Percentiles rank a stretch among this genome's conserved stretches.
Conservation (phyloP, 805 yeast genomes). For the Lachancea lanzarotensis region DNA sequence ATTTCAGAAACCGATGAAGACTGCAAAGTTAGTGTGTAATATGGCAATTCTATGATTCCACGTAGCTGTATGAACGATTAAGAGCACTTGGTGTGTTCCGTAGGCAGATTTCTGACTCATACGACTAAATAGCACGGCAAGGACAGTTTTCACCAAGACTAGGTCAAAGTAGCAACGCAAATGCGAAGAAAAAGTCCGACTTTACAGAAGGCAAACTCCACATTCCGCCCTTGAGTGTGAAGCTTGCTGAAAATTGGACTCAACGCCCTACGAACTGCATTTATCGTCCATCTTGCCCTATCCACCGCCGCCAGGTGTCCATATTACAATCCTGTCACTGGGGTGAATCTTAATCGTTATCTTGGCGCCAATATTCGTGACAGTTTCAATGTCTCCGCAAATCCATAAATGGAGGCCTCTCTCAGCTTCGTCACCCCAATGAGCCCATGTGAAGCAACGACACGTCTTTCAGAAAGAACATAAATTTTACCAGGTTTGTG, state of each 20-base stretch:
- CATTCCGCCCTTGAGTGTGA: too few relatives aligned
- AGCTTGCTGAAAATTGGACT: slow-evolving; percentile 33
- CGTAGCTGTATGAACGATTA: too few relatives aligned
- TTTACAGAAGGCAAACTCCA: too few relatives aligned
- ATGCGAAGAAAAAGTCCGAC: neutral
- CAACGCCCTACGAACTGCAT: neutral
- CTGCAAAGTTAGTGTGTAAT: too few relatives aligned
- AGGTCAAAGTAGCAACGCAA: too few relatives aligned
- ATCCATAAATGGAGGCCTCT: slow-evolving; percentile 64
- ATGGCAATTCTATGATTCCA: too few relatives aligned
- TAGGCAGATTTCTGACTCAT: too few relatives aligned
- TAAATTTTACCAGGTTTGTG: slow-evolving; percentile 65
- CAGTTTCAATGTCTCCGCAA: slow-evolving; percentile 29
- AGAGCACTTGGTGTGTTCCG: too few relatives aligned
- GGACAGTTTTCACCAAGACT: too few relatives aligned
- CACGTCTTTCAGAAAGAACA: slow-evolving; percentile 79
- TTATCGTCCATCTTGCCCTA: slow-evolving; percentile 55
- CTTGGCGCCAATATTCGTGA: slow-evolving; percentile 61
- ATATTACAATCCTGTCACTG: slow-evolving; percentile 63
- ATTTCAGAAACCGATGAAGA: too few relatives aligned
- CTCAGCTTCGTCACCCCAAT: slow-evolving; percentile 73
- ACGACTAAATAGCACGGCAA: too few relatives aligned
- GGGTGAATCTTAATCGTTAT: slow-evolving; percentile 48
- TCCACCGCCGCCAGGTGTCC: slow-evolving; percentile 87
- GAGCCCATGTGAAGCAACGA: slow-evolving; percentile 79